phyloP scores from a whole-genome alignment of 768 basidiomycete species.

The Tephrocybe sp. region DNA sequence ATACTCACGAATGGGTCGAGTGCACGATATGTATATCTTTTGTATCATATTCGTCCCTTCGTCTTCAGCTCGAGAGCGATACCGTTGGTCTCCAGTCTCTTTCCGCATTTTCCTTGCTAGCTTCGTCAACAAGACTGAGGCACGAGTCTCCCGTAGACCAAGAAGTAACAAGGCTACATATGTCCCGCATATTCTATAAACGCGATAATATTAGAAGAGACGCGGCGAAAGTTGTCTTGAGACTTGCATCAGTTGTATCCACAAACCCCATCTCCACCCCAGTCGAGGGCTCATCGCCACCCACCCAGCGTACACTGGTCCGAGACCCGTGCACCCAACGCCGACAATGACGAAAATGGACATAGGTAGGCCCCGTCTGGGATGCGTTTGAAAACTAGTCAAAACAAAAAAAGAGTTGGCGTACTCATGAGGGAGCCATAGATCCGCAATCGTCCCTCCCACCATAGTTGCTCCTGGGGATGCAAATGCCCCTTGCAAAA shows the following conservation, averaged over 20 bases:
- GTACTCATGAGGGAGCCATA: conserved; percentile 64
- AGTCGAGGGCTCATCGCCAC: conserved; percentile 55
- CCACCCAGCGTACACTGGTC: conserved; percentile 65
- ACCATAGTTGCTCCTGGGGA: conserved; percentile 74
- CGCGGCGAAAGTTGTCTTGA: not conserved
- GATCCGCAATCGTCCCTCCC: conserved; percentile 72
- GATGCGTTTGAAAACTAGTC: not conserved
- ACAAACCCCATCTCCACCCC: conserved; percentile 83
- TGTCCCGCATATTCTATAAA: conserved; percentile 47
- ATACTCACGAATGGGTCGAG: conserved; percentile 66
- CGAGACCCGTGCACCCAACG: conserved; percentile 61
- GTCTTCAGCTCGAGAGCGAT: conserved; percentile 62
- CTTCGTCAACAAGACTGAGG: conserved; percentile 65
- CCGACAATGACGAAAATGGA: conserved; percentile 64
- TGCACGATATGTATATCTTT: conserved; percentile 68
- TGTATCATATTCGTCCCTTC: conserved; percentile 53
- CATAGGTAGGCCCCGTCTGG: conserved; percentile 78
- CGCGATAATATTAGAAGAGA: not conserved
- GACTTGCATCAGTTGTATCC: conserved; percentile 67
- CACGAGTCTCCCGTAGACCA: conserved; percentile 72
- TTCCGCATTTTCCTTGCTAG: conserved; percentile 64
- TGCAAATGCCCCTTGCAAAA: conserved; percentile 59
- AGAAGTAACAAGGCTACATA: conserved; percentile 52
- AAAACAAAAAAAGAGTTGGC: conserved; percentile 15
- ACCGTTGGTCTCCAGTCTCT: conserved; percentile 61